Percentiles rank a stretch among this genome's conserved stretches.
phyloP scores from a whole-genome alignment of 805 yeast species.

The Metschnikowia continentalis region DNA sequence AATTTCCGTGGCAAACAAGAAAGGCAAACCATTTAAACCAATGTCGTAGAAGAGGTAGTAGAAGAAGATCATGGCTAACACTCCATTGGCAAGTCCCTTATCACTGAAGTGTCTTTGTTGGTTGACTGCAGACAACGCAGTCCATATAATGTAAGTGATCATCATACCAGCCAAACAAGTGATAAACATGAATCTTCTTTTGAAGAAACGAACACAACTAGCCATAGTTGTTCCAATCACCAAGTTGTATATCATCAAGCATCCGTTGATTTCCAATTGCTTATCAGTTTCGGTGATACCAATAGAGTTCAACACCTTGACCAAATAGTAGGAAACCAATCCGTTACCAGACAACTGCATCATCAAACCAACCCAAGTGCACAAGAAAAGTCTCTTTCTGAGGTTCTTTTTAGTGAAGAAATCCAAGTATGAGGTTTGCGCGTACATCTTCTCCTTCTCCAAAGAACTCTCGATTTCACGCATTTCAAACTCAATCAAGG shows the following conservation, averaged over 20 bases:
- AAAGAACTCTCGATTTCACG: constrained; percentile 25
- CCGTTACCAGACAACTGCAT: constrained; percentile 52
- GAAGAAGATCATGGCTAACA: constrained; percentile 48
- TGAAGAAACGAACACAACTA: constrained; percentile 22
- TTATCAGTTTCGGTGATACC: constrained; percentile 42
- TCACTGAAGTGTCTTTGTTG: constrained; percentile 39
- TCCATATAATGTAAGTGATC: constrained; percentile 39
- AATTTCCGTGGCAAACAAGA: constrained; percentile 42
- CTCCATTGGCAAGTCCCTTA: constrained; percentile 41
- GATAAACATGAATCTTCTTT: constrained; percentile 36
- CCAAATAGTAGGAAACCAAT: constrained; percentile 48
- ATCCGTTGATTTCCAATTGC: constrained; percentile 50
- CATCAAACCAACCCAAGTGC: constrained; percentile 29
- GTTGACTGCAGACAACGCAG: constrained; percentile 42
- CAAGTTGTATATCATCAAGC: constrained; percentile 31
- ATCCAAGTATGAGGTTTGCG: constrained; percentile 34
- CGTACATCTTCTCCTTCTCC: constrained; percentile 35
- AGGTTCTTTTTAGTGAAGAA: constrained; percentile 36
- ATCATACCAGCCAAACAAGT: constrained; percentile 34
- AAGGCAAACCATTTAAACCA: constrained; percentile 44
- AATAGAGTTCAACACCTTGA: constrained; percentile 47
- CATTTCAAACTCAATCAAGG: constrained; percentile 20
- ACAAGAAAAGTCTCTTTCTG: constrained; percentile 39
- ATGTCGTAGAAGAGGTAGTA: constrained; percentile 40
- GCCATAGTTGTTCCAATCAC: constrained; percentile 23